These are phyloP conservation scores for Rubia tinctorum DNA, from an alignment of 305 asterid genomes.

Conservation along the genomic window DNA sequence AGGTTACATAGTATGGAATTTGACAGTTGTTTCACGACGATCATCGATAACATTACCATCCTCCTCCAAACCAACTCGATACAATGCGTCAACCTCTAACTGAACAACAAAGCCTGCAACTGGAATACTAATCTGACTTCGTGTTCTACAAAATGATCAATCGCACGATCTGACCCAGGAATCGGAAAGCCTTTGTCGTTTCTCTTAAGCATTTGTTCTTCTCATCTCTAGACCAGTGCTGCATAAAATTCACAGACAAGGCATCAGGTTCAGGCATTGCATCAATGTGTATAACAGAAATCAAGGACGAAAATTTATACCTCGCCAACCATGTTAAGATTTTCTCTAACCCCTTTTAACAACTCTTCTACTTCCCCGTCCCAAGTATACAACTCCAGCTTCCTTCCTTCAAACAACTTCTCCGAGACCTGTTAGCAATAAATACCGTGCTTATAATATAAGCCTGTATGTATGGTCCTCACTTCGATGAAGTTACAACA, in stretches of 20 bases:
- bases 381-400: constrained; percentile 71
- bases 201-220: constrained; percentile 79
- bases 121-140: not conserved
- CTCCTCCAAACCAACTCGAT: too few species aligned
- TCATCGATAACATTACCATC: too few species aligned
- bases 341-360: constrained; percentile 66
- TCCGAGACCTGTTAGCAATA: constrained; percentile 47
- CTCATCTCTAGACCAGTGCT: constrained; percentile 89
- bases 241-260: constrained; percentile 23
- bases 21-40: too few species aligned
- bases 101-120: not conserved
- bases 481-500: not conserved
- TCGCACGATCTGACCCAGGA: constrained; percentile 78
- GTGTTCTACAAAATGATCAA: constrained; percentile 52
- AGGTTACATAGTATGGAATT: too few species aligned
- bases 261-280: constrained; percentile 12
- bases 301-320: constrained; percentile 25
- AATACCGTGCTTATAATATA: not conserved
- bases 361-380: constrained; percentile 65
- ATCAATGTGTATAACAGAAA: constrained; percentile 8
- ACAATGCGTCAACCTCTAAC: not conserved
- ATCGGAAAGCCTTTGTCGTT: constrained; percentile 77
- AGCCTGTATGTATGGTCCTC: not conserved
- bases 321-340: constrained; percentile 80
- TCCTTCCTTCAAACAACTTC: constrained; percentile 55